Evolutionary conservation across 2,329 filamentous ascomycete genomes (phyloP).

Genomic region (Phialemoniopsis sp.): DNA sequence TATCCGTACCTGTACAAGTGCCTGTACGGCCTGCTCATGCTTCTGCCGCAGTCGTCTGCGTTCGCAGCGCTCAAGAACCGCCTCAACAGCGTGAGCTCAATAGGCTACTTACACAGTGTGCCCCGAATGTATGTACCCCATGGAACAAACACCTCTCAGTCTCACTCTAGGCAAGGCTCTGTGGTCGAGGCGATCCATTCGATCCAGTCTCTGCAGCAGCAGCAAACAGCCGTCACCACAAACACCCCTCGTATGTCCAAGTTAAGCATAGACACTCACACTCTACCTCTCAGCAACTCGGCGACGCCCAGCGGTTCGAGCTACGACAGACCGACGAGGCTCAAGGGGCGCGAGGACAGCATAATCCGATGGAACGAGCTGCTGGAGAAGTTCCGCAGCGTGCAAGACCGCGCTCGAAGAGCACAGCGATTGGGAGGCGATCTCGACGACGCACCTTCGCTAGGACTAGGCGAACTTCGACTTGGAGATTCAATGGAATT

Average conservation of each 20-base stretch:
- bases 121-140: constrained; percentile 64
- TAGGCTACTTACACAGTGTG: constrained; percentile 86
- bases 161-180: constrained; percentile 24
- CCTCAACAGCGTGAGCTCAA: constrained; percentile 93
- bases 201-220: constrained; percentile 12
- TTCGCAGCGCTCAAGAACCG: constrained; percentile 96
- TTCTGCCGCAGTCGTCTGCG: constrained; percentile 94
- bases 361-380: constrained; percentile 89
- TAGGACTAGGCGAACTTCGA: constrained; percentile 30
- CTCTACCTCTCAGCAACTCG: constrained; percentile 31
- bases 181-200: constrained; percentile 23
- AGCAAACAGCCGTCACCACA: constrained; percentile 5
- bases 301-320: constrained; percentile 46
- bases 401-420: constrained; percentile 81
- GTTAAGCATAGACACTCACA: constrained; percentile 20
- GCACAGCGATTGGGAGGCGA: constrained; percentile 56
- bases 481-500: constrained; percentile 34
- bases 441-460: constrained; percentile 38
- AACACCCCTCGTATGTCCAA: constrained; percentile 4
- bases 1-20: constrained; percentile 97
- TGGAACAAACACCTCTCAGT: constrained; percentile 8
- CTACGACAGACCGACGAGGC: constrained; percentile 70
- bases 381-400: constrained; percentile 87
- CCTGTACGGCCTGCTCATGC: constrained; percentile 93
- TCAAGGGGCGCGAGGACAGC: constrained; percentile 78